Evolutionary conservation across 163 green algal species (phyloP).

Genomic region (Volvox carteri): DNA sequence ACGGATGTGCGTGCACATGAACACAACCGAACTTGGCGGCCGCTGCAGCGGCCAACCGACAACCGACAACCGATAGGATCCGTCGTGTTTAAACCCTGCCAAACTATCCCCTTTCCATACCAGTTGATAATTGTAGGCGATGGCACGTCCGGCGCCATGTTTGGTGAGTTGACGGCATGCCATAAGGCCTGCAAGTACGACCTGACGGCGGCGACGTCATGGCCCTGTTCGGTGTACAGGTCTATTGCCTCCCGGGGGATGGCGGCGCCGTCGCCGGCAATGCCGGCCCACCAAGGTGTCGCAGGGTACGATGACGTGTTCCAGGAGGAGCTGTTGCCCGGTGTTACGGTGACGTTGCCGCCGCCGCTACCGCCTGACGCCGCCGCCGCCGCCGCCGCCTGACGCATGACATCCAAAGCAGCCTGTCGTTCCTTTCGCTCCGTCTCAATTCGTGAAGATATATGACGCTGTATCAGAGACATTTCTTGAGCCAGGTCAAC

Average conservation of each 20-base stretch:
- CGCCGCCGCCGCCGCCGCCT: neutral
- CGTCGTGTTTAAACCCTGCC: no score
- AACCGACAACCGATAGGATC: no score
- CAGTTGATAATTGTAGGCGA: neutral
- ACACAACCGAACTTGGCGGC: no score
- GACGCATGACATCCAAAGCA: neutral
- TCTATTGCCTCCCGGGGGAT: neutral
- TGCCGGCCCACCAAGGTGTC: slow-evolving; percentile 13
- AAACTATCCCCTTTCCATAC: no score
- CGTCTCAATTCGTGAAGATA: neutral
- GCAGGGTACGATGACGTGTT: neutral
- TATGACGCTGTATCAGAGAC: neutral
- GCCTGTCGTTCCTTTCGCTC: neutral
- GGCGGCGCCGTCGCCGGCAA: neutral
- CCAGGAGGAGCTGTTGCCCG: neutral
- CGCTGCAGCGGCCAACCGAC: no score
- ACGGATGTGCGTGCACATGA: no score
- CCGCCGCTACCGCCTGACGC: neutral
- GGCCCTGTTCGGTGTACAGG: neutral
- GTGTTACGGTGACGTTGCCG: neutral
- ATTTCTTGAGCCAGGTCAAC: neutral
- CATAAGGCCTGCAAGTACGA: slow-evolving; percentile 41
- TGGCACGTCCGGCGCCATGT: neutral
- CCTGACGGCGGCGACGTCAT: neutral
- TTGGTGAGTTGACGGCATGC: slow-evolving; percentile 28